phyloP scores from a whole-genome alignment of 805 yeast genomes.

The Candida namnaoensis region DNA sequence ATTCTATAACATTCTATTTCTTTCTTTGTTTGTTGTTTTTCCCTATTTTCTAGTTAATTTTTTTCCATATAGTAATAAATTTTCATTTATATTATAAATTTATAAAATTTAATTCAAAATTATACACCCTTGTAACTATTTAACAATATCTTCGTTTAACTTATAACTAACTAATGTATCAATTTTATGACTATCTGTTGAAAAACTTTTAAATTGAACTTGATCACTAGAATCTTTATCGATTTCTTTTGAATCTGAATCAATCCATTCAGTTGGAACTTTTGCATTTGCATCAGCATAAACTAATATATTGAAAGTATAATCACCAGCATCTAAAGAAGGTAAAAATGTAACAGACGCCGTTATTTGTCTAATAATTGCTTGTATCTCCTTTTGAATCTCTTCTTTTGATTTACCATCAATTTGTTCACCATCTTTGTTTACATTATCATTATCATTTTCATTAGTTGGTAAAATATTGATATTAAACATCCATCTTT shows the following conservation, averaged over 20 bases:
- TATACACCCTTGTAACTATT: not conserved
- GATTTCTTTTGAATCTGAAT: conserved; percentile 49
- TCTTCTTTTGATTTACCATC: conserved; percentile 25
- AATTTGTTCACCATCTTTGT: too few relatives aligned
- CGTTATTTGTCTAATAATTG: conserved; percentile 80
- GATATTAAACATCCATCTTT: conserved; percentile 81
- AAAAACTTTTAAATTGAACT: conserved; percentile 62
- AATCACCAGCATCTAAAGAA: conserved; percentile 47
- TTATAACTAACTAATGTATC: conserved; percentile 57
- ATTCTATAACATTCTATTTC: too few relatives aligned
- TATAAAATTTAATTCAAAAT: too few relatives aligned
- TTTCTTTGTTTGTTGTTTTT: too few relatives aligned
- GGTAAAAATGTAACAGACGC: conserved; percentile 86
- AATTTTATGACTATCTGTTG: conserved; percentile 60
- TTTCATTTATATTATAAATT: too few relatives aligned
- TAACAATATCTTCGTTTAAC: conserved; percentile 2
- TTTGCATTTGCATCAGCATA: conserved; percentile 63
- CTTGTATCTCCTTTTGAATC: conserved; percentile 71
- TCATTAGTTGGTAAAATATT: conserved; percentile 25
- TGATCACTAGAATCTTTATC: conserved; percentile 41
- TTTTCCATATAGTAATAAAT: too few relatives aligned
- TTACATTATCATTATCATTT: conserved; percentile 2
- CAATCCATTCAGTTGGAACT: conserved; percentile 81
- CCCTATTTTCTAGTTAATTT: too few relatives aligned
- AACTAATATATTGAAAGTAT: conserved; percentile 80